A percentile compares a stretch with the other conserved stretches of the same genome.
Conservation (phyloP, 2,329 filamentous ascomycete species). For the Ceratocystis colombiana region DNA sequence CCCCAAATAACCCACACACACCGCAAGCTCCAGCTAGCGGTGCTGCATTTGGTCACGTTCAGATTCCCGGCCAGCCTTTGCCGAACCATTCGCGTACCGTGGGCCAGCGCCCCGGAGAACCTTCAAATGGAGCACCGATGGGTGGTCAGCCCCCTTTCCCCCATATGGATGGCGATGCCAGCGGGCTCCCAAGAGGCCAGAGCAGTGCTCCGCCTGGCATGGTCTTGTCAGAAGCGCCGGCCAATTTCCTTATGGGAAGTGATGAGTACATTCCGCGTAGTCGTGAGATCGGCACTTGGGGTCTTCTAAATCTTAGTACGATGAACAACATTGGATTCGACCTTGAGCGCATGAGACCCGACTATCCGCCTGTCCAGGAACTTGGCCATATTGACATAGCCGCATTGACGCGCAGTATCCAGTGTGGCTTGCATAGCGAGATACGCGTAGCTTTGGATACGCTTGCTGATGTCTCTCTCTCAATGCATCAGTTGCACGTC, state of each 20-base stretch:
- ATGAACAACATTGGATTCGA: conserved; percentile 55
- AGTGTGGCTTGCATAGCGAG: conserved; percentile 81
- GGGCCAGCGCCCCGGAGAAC: background rate
- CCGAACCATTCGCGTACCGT: conserved; percentile 32
- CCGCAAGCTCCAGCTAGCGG: conserved; percentile 29
- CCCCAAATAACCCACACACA: conserved; percentile 27
- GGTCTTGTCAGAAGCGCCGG: conserved; percentile 25
- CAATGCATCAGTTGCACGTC: conserved; percentile 54
- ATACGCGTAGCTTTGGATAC: conserved; percentile 84
- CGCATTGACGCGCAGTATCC: conserved; percentile 77
- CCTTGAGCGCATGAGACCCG: conserved; percentile 59
- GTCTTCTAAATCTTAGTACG: conserved; percentile 60
- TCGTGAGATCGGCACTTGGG: conserved; percentile 50
- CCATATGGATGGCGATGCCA: background rate
- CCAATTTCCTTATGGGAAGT: conserved; percentile 18
- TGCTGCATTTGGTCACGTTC: conserved; percentile 25
- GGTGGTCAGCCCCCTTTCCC: conserved; percentile 7
- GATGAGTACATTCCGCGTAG: conserved; percentile 48
- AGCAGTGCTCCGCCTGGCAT: conserved; percentile 32
- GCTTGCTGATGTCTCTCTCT: conserved; percentile 55
- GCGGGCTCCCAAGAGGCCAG: conserved; percentile 19
- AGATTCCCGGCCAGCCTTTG: conserved; percentile 30
- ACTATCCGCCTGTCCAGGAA: conserved; percentile 63
- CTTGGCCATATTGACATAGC: conserved; percentile 84
- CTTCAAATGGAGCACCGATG: background rate